Evolutionary conservation across 352 stramenopile species (phyloP), one percentile per base, ranked within the genome.

Genomic region (Globisporangium sylvaticum): DNA sequence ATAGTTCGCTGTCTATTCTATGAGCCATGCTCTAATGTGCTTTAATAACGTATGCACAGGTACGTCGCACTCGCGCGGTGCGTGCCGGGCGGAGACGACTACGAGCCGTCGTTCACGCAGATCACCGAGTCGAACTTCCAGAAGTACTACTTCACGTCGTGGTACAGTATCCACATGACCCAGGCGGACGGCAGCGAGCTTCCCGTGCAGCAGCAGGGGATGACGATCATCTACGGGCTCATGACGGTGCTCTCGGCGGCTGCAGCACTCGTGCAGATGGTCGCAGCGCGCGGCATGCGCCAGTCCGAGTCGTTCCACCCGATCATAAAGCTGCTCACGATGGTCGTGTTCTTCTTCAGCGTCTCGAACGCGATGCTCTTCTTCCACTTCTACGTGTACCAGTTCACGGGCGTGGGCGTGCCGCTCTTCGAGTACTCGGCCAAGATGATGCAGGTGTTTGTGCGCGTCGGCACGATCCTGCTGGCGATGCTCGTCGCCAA

Each of bases 161-260:
- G 83, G 86, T 92, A 88, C 69, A 77, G 80, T 9, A 75, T 94
- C 54, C 86, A 94, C 81, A 88, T 92, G 79, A 90, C 77, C 12
- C 84, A 92, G 50, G 70, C 57, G 12, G 73, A 90, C 37, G 83
- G 79, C 4, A 83, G 74, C 25, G 84, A 94, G 63, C 77, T 92
- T 8, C 79, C 83, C 3, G 82, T 91, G 20, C 80, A 92, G 60
- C 74, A 91, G 34, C 71, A 90, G 55, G 84, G 78, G 4, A 71
- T 92, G 69, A 67, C 75, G 2, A 48, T 71, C 12, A 80, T 91
- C 27, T 92, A 91, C 48, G 74, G 62, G 0, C 39, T 86, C 54
- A 81, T 88, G 71, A 73, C 75, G 12, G 52, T 81, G 31, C 50
- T 94, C 22, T 80, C 79, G 0, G 76, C 58, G 0, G 58, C 60